These are phyloP conservation scores for Arthroderma uncinatum DNA, from an alignment of 2,329 filamentous ascomycete genomes.

Conservation along the genomic window DNA sequence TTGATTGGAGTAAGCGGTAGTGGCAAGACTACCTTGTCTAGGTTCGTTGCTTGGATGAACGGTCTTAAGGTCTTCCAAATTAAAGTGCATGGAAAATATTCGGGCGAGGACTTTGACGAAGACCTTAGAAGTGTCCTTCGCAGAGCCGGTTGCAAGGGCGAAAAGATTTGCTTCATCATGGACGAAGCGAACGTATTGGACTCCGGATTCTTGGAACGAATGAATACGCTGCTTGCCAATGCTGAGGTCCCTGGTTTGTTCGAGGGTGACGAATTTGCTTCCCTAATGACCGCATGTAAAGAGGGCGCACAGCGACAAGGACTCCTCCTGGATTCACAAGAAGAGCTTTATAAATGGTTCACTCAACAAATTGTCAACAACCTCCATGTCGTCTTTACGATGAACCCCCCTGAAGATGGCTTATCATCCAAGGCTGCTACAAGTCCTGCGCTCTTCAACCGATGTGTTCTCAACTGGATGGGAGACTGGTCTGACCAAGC, in stretches of 20 bases:
- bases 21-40: constrained; percentile 94
- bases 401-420: constrained; percentile 96
- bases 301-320: constrained; percentile 96
- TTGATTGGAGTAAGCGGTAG: constrained; percentile 96
- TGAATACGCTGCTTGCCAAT: constrained; percentile 97
- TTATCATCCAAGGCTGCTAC: constrained; percentile 93
- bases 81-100: constrained; percentile 98
- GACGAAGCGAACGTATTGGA: constrained; percentile 98
- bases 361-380: constrained; percentile 99
- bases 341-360: constrained; percentile 99
- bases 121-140: constrained; percentile 89
- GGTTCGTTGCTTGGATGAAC: constrained; percentile 99
- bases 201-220: constrained; percentile 95
- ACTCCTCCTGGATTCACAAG: constrained; percentile 86
- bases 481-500: constrained; percentile 99
- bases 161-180: constrained; percentile 99
- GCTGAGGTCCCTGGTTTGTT: constrained; percentile 98
- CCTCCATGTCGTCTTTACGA: constrained; percentile 96
- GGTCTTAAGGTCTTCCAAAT: constrained; percentile 98
- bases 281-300: constrained; percentile 98
- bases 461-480: constrained; percentile 99
- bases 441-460: constrained; percentile 95
- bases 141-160: constrained; percentile 89
- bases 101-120: constrained; percentile 95
- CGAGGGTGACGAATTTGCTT: constrained; percentile 95